Evolutionary conservation across 2,329 filamentous ascomycete genomes (phyloP).

Genomic region (Nigrospora sphaerica): DNA sequence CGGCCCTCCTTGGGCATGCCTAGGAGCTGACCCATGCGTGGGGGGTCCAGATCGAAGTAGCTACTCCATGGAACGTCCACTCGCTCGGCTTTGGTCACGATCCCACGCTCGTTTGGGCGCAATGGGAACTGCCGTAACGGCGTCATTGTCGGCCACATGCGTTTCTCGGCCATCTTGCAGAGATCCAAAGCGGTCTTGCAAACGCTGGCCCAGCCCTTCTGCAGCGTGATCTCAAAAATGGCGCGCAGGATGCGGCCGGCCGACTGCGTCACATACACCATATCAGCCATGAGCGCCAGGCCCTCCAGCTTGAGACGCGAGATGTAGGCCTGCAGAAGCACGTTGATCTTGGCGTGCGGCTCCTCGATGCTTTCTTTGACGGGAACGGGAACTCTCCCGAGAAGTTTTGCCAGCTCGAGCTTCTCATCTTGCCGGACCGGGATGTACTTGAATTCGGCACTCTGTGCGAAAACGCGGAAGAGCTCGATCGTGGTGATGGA

Average conservation of each 20-base stretch:
- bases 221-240: constrained; percentile 94
- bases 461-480: constrained; percentile 92
- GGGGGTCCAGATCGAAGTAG: constrained; percentile 95
- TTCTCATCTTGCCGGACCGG: constrained; percentile 97
- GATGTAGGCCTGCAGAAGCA: constrained; percentile 92
- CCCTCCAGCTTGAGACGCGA: constrained; percentile 91
- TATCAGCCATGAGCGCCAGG: constrained; percentile 91
- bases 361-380: constrained; percentile 98
- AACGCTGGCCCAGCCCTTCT: constrained; percentile 92
- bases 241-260: constrained; percentile 92
- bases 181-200: constrained; percentile 88
- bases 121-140: constrained; percentile 83
- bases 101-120: constrained; percentile 63
- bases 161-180: constrained; percentile 98
- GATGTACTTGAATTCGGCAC: constrained; percentile 98
- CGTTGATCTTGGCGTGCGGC: constrained; percentile 95
- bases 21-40: constrained; percentile 89
- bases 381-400: constrained; percentile 85
- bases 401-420: constrained; percentile 84
- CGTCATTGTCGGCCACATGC: constrained; percentile 99
- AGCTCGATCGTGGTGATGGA: constrained; percentile 90
- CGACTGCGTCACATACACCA: constrained; percentile 98
- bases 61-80: constrained; percentile 90
- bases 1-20: constrained; percentile 84
- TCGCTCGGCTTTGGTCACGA: constrained; percentile 85